A percentile compares a stretch with the other conserved stretches of the same genome.
Evolutionary conservation across 495 filamentous ascomycete species (phyloP).

Genomic region (Trichoderma orchidacearum): DNA sequence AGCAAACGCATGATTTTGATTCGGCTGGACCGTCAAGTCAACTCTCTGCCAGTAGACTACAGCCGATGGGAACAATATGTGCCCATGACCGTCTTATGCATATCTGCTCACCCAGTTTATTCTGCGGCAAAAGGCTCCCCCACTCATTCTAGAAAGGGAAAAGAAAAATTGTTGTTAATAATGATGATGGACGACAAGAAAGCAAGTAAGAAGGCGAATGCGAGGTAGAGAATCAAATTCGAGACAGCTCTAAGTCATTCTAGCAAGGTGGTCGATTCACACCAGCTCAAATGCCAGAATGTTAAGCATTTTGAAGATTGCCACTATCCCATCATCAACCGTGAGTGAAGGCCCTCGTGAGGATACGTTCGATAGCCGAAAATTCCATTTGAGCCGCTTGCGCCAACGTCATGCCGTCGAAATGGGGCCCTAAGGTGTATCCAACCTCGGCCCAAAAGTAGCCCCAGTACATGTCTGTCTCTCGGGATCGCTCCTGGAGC

Average conservation of each 20-base stretch:
- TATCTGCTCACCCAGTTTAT: neutral
- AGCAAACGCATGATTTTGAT: neutral
- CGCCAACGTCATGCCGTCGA: constrained; percentile 20
- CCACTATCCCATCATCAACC: neutral
- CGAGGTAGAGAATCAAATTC: no score
- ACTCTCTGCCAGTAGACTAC: neutral
- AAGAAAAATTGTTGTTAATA: neutral
- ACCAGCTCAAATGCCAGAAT: neutral
- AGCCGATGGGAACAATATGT: neutral
- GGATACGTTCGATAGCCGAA: constrained; percentile 20
- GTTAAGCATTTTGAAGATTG: neutral
- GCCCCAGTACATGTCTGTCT: constrained; percentile 22
- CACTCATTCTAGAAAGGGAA: neutral
- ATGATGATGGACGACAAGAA: neutral
- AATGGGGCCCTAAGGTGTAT: constrained; percentile 8
- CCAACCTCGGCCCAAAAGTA: constrained; percentile 20
- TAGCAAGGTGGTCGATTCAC: no score
- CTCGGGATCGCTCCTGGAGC: constrained; percentile 18
- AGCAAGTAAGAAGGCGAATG: no score
- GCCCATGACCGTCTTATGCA: neutral
- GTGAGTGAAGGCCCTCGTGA: constrained; percentile 15
- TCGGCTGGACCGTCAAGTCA: neutral
- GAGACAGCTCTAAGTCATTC: no score
- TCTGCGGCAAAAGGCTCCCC: neutral
- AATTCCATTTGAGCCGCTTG: constrained; percentile 22